These are phyloP conservation scores for Mentha longifolia DNA, from an alignment of 257 asterid genomes.

Conservation along the genomic window DNA sequence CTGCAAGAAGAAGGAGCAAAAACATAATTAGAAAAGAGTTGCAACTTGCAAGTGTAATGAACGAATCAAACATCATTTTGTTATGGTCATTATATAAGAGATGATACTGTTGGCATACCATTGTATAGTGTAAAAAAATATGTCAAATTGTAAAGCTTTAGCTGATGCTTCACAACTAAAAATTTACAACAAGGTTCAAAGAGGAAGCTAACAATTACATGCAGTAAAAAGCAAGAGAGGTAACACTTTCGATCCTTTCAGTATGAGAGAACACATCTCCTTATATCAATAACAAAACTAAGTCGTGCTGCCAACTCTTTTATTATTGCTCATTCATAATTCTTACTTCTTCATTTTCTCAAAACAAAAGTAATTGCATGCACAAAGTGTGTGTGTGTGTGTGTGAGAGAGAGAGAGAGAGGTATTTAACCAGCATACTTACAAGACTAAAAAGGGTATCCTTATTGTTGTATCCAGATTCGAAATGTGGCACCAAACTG, in stretches of 20 bases:
- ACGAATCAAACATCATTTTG: background rate
- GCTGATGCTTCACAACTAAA: background rate
- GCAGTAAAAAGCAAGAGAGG: background rate
- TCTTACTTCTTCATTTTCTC: background rate
- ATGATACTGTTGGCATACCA: background rate
- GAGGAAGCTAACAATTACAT: constrained; percentile 3
- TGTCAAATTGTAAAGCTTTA: background rate
- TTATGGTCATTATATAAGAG: background rate
- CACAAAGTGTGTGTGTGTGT: too few relatives aligned
- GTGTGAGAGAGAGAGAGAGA: background rate
- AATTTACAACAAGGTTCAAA: background rate
- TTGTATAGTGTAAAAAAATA: background rate
- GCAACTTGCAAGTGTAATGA: background rate
- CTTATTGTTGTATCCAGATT: constrained; percentile 64
- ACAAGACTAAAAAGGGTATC: constrained; percentile 68
- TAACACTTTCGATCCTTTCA: background rate
- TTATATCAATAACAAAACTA: background rate
- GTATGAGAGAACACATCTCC: background rate
- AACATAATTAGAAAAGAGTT: constrained; percentile 5
- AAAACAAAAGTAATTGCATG: constrained; percentile 7
- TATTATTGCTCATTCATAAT: background rate
- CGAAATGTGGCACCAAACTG: constrained; percentile 49
- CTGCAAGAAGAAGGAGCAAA: constrained; percentile 51
- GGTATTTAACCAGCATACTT: constrained; percentile 41
- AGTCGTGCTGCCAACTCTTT: background rate